phyloP scores from a whole-genome alignment of 2,329 filamentous ascomycete genomes.

The Botrytis aclada region DNA sequence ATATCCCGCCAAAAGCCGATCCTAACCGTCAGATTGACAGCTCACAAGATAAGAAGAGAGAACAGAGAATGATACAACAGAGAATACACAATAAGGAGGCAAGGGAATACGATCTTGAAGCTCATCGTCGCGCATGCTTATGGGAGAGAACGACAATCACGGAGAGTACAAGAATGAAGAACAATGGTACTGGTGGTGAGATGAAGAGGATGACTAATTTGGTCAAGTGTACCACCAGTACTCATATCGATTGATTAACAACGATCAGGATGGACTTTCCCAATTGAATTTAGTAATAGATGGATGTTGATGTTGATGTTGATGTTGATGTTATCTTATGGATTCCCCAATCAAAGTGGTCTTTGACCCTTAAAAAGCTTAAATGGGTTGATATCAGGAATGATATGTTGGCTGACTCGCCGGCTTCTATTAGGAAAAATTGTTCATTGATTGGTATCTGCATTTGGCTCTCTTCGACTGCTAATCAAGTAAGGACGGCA shows the following conservation, averaged over 20 bases:
- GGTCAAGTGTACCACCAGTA: not conserved
- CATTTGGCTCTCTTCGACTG: not conserved
- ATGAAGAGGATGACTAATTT: not conserved
- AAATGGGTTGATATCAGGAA: not conserved
- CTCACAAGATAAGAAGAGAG: not conserved
- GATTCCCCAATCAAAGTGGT: not conserved
- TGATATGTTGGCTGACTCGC: not conserved
- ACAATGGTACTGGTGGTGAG: not conserved
- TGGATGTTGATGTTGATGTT: not conserved
- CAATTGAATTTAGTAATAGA: constrained; percentile 1
- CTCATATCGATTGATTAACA: not conserved
- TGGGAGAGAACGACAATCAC: not conserved
- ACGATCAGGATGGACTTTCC: constrained; percentile 3
- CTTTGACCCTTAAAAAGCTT: not conserved
- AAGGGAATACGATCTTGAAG: not conserved
- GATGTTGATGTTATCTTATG: not conserved
- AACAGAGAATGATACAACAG: not conserved
- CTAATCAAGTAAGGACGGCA: not conserved
- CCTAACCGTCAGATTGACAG: not conserved
- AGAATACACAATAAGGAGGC: not conserved
- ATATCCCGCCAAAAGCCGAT: not conserved
- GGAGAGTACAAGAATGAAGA: not conserved
- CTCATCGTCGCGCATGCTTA: not conserved
- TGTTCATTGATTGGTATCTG: not conserved
- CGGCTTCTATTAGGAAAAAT: not conserved